phyloP scores from a whole-genome alignment of 371 early-diverging fungal genomes.

The Mucor ambiguus region DNA sequence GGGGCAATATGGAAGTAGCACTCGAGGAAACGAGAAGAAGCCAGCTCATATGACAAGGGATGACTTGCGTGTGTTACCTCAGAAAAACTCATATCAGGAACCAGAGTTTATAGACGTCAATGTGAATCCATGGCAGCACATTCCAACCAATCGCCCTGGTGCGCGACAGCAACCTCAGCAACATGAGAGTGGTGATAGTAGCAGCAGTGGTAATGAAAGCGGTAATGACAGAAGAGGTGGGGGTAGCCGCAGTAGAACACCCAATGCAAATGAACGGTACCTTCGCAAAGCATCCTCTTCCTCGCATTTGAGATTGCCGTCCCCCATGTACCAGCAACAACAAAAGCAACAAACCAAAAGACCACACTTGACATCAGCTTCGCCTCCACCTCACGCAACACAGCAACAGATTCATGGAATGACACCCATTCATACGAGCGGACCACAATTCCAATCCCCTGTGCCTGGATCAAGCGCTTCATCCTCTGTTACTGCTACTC shows the following conservation, averaged over 20 bases:
- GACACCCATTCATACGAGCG: neutral
- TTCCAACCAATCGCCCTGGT: neutral
- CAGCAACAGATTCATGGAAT: neutral
- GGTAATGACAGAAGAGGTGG: neutral
- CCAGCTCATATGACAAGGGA: conserved; percentile 19
- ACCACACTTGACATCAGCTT: neutral
- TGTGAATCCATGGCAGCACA: conserved; percentile 22
- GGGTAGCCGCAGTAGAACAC: neutral
- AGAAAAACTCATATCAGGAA: neutral
- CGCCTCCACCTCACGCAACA: neutral
- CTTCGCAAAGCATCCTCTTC: neutral
- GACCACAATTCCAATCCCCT: conserved; percentile 2
- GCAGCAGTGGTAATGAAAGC: neutral
- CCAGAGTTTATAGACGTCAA: conserved; percentile 9
- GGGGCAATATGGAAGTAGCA: conserved; percentile 1
- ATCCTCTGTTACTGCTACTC: conserved; percentile 45
- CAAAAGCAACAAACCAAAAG: neutral
- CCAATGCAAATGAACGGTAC: neutral
- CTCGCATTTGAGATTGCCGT: neutral
- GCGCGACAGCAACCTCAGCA: neutral
- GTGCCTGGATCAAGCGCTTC: conserved; percentile 20
- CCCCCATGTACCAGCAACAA: neutral
- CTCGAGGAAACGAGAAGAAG: conserved; percentile 3
- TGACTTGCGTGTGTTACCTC: conserved; percentile 10
- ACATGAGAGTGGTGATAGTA: neutral